Base-by-base conservation (phyloP, 2,329 filamentous ascomycete species). In the Colletotrichum tropicicola region DNA sequence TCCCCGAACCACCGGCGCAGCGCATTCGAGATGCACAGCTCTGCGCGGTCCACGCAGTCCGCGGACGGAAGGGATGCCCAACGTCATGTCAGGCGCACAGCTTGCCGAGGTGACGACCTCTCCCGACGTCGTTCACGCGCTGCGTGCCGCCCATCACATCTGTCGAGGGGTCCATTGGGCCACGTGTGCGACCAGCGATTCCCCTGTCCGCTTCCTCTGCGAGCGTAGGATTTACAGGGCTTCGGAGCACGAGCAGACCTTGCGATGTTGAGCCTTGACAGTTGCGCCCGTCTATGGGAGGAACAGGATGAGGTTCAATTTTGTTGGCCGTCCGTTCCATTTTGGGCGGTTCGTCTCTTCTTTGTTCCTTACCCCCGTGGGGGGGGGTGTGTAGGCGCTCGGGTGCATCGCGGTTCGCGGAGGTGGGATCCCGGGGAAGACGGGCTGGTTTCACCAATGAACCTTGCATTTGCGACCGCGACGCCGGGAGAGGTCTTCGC, bases 391-490 rank as follows among this genome's bases (percentile, higher is more conserved):
- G 53, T 37, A 23, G 51, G n/a, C 62, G 57, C 62, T 51, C 37
- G 37, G 49, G 32, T 49, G 47, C 51, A 30, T 43, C 57, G 57
- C 57, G 57, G 58, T 44, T 49, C 43, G 57, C 49, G 49, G 43
- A 56, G 23, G 44, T 56, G 57, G 35, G 49, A 56, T 65, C 45
- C 62, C 57, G 57, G 44, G 49, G 21, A 23, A 43, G 43, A 49
- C 49, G 61, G 56, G 28, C 57, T 65, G 51, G 62, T 65, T 61
- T 61, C 49, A 56, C 43, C 13, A 44, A n/a, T 8, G 43, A 55
- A 27, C 41, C 35, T 52, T 25, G 30, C 19, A n/a, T 27, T 48
- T 30, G 4, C 7, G 5, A 39, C 39, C 25, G 28, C 12, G 44
- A 21, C 21, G n/a, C n/a, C n/a, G n/a, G n/a, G n/a, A n/a, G n/a